Evolutionary conservation across 768 basidiomycete species (phyloP).

Genomic region (Lactarius vividus): DNA sequence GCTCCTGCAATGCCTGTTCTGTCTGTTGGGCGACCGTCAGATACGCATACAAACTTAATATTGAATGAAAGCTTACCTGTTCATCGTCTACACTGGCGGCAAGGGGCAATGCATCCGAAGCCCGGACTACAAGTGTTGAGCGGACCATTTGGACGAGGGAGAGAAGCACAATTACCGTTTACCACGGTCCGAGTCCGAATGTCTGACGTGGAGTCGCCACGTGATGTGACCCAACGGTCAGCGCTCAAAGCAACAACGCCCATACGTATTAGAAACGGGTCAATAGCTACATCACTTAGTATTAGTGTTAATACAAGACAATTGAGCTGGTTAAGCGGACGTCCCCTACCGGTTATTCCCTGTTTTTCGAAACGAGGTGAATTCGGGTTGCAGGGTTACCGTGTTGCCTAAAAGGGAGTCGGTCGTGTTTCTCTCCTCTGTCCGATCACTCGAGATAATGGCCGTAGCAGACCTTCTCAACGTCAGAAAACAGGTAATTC

Average conservation of each 20-base stretch:
- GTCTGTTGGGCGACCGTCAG: conserved; percentile 51
- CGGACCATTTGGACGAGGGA: conserved; percentile 60
- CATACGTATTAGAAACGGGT: too few relatives aligned
- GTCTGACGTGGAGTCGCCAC: conserved; percentile 1
- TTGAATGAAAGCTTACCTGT: conserved; percentile 52
- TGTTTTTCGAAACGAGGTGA: too few relatives aligned
- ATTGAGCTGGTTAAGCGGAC: too few relatives aligned
- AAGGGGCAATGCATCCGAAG: conserved; percentile 83
- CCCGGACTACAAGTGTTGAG: conserved; percentile 82
- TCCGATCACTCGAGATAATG: conserved; percentile 30
- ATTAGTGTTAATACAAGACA: too few relatives aligned
- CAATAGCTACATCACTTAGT: too few relatives aligned
- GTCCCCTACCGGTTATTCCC: too few relatives aligned
- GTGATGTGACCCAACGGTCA: not conserved
- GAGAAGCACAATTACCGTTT: not conserved
- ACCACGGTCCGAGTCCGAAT: not conserved
- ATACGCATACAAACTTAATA: conserved; percentile 4
- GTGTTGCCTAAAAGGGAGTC: too few relatives aligned
- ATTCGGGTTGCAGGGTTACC: too few relatives aligned
- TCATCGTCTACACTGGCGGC: conserved; percentile 98
- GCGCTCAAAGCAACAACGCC: too few relatives aligned
- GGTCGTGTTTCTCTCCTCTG: too few relatives aligned
- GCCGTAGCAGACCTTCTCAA: conserved; percentile 47
- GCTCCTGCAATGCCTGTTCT: conserved; percentile 90
- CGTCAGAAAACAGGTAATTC: conserved; percentile 62